Evolutionary conservation across 2,329 filamentous ascomycete species (phyloP).

Genomic region (Ophiostoma australiae): DNA sequence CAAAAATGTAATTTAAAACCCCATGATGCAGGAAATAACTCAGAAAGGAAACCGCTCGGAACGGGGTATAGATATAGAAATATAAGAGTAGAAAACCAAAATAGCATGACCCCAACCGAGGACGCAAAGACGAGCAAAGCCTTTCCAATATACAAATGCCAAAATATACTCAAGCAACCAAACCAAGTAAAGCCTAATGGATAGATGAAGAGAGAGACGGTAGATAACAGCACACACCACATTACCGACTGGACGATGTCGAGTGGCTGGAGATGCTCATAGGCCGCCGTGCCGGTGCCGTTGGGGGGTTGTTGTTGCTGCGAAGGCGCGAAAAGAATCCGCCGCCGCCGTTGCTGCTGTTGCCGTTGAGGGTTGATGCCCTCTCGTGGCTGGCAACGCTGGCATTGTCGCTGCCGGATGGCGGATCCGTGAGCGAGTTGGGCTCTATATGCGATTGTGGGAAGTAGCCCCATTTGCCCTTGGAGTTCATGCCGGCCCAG

Average conservation of each 20-base stretch:
- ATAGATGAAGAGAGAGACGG: neutral
- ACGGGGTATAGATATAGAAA: conserved; percentile 1
- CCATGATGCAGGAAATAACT: neutral
- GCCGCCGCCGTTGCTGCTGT: conserved; percentile 14
- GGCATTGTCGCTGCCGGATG: conserved; percentile 29
- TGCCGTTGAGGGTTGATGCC: conserved; percentile 23
- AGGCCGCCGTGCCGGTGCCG: conserved; percentile 19
- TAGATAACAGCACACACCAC: neutral
- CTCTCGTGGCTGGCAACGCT: conserved; percentile 16
- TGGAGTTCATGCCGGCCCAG: conserved; percentile 51
- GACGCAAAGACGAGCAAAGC: neutral
- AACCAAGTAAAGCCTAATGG: neutral
- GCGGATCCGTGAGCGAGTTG: conserved; percentile 41
- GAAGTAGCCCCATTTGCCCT: conserved; percentile 51
- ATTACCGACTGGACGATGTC: conserved; percentile 24
- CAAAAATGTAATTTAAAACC: no score
- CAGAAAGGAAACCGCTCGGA: neutral
- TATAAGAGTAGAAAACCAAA: neutral
- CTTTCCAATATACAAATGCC: neutral
- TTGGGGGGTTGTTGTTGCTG: conserved; percentile 16
- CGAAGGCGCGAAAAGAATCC: conserved; percentile 25
- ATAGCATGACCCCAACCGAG: neutral
- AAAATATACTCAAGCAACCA: conserved; percentile 5
- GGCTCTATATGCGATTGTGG: conserved; percentile 47
- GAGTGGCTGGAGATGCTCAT: conserved; percentile 26